Evolutionary conservation across 495 filamentous ascomycete species (phyloP).

Genomic region (Bathelium albidoporum): DNA sequence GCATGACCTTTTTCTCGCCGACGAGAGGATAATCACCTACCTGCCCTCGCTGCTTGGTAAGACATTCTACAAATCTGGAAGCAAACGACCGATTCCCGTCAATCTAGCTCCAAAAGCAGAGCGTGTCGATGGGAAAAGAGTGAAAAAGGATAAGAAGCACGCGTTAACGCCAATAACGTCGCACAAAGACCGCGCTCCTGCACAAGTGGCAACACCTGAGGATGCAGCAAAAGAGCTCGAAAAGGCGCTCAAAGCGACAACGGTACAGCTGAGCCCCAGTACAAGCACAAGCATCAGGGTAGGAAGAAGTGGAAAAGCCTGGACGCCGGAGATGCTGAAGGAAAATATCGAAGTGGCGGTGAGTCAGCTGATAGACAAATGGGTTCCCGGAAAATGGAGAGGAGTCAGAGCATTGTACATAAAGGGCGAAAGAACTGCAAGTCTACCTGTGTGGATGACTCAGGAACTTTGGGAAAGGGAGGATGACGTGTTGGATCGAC

Average conservation of each 20-base stretch:
- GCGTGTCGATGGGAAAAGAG: constrained; percentile 25
- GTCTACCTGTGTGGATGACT: constrained; percentile 85
- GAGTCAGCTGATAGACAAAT: constrained; percentile 58
- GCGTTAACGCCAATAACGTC: neutral
- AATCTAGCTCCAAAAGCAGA: constrained; percentile 45
- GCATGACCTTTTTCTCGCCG: constrained; percentile 80
- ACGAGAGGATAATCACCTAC: constrained; percentile 68
- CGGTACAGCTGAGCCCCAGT: constrained; percentile 58
- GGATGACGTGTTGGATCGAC: constrained; percentile 53
- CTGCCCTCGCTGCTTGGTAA: constrained; percentile 75
- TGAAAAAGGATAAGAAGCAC: constrained; percentile 46
- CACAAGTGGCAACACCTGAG: constrained; percentile 34
- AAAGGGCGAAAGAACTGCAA: constrained; percentile 76
- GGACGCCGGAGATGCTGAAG: constrained; percentile 60
- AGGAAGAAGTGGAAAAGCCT: constrained; percentile 52
- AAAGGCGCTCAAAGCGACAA: constrained; percentile 55
- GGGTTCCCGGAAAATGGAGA: constrained; percentile 72
- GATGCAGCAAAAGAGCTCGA: constrained; percentile 60
- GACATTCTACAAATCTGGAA: constrained; percentile 65
- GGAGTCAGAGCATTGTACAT: constrained; percentile 75
- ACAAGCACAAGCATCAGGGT: constrained; percentile 31
- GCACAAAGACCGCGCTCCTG: neutral
- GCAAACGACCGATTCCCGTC: constrained; percentile 84
- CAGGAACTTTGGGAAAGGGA: constrained; percentile 83
- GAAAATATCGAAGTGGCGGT: constrained; percentile 71